Evolutionary conservation across 352 stramenopile genomes (phyloP), one percentile per base, ranked within the genome.

Genomic region (Phytophthora cactorum): DNA sequence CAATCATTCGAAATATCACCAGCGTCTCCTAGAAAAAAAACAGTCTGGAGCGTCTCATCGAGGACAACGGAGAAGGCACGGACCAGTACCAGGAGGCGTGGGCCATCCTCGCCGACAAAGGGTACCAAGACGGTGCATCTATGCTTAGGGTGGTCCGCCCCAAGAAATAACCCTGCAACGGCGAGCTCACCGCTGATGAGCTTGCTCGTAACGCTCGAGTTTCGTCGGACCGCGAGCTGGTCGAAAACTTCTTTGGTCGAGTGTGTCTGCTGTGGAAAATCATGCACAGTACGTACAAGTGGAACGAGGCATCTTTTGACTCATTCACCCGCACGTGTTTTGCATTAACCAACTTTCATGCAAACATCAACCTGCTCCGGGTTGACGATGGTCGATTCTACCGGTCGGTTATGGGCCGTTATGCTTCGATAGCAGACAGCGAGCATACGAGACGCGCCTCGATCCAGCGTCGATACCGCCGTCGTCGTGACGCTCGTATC

Each of bases 201-300:
- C 34, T 67, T 17, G 47, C 36, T 4, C 63, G 59, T 5, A 73
- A 77, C 39, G 17, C 14, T 2, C 2, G 25, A 1, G 47, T 67
- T 73, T 59, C 22, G 14, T 73, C 55, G 0, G 69, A 77, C 45
- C 54, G 59, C 14, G 63, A 70, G n/a, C 39, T 77, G 2, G 46
- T 70, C 0, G 57, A 45, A 22, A 45, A 45, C 39, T 66, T 51
- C 15, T 70, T 73, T 25, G 69, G 69, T 6, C 46, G 52, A 0
- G 22, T 66, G 4, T 66, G 63, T 31, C 28, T 45, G 1, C 52
- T 70, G n/a, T 70, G 65, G 58, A 54, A 63, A 27, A 57, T 59
- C 14, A 68, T 51, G 44, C 59, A 72, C 27, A 56, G 46, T 9
- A 77, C 47, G 5, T 73, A 63, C 41, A 70, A 60, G 52, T 73